Base-by-base conservation (phyloP, 2,329 filamentous ascomycete species). In the Scedosporium boydii region DNA sequence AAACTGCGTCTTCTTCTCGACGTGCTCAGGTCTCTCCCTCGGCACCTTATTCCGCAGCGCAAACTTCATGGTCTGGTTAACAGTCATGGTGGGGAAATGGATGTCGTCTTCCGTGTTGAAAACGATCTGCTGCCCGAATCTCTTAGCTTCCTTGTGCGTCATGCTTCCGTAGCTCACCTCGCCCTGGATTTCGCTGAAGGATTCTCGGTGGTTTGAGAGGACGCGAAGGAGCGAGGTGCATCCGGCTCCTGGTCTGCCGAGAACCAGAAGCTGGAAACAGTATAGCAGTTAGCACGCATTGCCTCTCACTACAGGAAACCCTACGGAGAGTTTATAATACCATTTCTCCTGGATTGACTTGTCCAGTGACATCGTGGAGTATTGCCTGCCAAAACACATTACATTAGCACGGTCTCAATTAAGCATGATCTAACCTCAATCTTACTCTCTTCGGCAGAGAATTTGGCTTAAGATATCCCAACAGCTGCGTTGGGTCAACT, bases 61-160 rank as follows among this genome's bases (percentile, higher is more conserved):
- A 71, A 91, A 91, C 5, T 79, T 76, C 1, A 91, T 73, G 0
- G 88, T 91, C 63, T 87, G 77, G 55, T 83, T 80, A 4, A 90
- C 88, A 1, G 82, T 86, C 23, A 91, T 73, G 0, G 86, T 87
- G 0, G 88, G 84, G 65, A 89, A 90, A 70, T 90, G 87, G 0
- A 88, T 71, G 67, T 90, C 87, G 62, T 79, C 70, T 66, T 73
- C 71, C 0, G 70, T 72, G 59, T 72, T 73, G 59, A 73, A 69
- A 4, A 70, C 65, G n/a, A 73, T 69, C 26, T 73, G 68, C 18
- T 71, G 68, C 2, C 69, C 65, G 56, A 68, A 68, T 34, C 65
- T 65, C 59, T 62, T 66, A 5, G 71, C 70, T 44, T 69, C 63
- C 5, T 66, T 62, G 27, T 67, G 65, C 18, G 64, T 60, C 48